Evolutionary conservation across 768 basidiomycete species (phyloP).

Genomic region (Amanita rimosa): DNA sequence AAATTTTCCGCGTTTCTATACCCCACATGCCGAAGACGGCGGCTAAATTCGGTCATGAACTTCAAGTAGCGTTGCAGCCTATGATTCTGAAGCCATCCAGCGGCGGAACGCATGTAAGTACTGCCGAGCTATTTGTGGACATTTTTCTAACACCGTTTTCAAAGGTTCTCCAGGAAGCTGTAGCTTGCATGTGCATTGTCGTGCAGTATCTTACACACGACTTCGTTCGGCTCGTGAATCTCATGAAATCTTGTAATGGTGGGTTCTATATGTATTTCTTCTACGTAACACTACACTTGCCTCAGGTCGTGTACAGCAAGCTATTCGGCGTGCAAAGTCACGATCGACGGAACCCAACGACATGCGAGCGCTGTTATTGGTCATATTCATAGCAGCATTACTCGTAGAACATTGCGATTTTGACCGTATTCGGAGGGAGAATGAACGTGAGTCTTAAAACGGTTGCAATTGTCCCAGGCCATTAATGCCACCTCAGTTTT

Average conservation of each 20-base stretch:
- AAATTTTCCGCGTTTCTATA: constrained; percentile 77
- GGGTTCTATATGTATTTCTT: constrained; percentile 11
- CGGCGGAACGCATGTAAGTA: constrained; percentile 48
- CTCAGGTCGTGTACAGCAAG: constrained; percentile 53
- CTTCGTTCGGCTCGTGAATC: constrained; percentile 60
- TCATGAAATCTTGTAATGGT: constrained; percentile 85
- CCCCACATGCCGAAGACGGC: constrained; percentile 88
- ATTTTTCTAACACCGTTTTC: background rate
- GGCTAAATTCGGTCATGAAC: constrained; percentile 75
- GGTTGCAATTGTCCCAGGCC: background rate
- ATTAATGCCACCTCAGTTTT: constrained; percentile 27
- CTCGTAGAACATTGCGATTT: constrained; percentile 87
- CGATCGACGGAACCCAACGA: constrained; percentile 37
- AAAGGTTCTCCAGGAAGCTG: constrained; percentile 81
- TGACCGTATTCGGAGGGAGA: constrained; percentile 57
- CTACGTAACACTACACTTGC: constrained; percentile 3
- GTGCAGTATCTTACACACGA: constrained; percentile 84
- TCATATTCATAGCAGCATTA: constrained; percentile 77
- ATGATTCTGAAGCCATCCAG: constrained; percentile 86
- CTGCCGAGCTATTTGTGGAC: background rate
- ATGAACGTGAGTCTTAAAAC: constrained; percentile 34
- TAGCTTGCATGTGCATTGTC: constrained; percentile 85
- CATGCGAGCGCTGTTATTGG: constrained; percentile 44
- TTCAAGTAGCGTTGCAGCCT: constrained; percentile 72
- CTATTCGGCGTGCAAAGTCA: constrained; percentile 30